These are phyloP conservation scores for Penicillium bovifimosum DNA, from an alignment of 495 filamentous ascomycete genomes.

Conservation along the genomic window DNA sequence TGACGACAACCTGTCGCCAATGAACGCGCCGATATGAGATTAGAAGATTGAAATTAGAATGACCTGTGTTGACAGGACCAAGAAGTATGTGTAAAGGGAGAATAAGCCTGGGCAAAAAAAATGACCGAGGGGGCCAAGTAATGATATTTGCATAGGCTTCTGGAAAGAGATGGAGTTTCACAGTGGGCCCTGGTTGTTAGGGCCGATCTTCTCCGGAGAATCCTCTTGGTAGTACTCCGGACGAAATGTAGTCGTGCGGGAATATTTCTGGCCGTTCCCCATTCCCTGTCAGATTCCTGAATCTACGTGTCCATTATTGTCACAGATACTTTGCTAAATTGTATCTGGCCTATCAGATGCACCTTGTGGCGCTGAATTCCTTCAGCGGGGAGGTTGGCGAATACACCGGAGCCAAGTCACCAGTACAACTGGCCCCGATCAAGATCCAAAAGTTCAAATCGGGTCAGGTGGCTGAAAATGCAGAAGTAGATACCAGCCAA, in stretches of 20 bases:
- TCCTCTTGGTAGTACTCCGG: constrained; percentile 7
- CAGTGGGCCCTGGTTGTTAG: constrained; percentile 14
- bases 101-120: constrained; percentile 8
- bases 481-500: constrained; percentile 8
- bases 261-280: not conserved
- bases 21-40: constrained; percentile 47
- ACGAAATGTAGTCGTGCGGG: not conserved
- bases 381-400: not conserved
- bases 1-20: constrained; percentile 53
- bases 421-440: not conserved
- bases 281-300: not conserved
- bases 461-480: constrained; percentile 12
- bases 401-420: not conserved
- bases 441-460: not conserved
- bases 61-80: constrained; percentile 4
- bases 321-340: not conserved
- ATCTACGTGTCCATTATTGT: not conserved
- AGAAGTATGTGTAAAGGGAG: not conserved
- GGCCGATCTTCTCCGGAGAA: constrained; percentile 32
- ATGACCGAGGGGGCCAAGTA: not conserved
- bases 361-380: not conserved
- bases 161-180: constrained; percentile 29
- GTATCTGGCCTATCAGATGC: not conserved
- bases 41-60: not conserved
- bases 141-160: constrained; percentile 14